Evolutionary conservation across 1,284 basidiomycete species (phyloP), one percentile per base, ranked within the genome.

Genomic region (Ceratobasidium papillatum): DNA sequence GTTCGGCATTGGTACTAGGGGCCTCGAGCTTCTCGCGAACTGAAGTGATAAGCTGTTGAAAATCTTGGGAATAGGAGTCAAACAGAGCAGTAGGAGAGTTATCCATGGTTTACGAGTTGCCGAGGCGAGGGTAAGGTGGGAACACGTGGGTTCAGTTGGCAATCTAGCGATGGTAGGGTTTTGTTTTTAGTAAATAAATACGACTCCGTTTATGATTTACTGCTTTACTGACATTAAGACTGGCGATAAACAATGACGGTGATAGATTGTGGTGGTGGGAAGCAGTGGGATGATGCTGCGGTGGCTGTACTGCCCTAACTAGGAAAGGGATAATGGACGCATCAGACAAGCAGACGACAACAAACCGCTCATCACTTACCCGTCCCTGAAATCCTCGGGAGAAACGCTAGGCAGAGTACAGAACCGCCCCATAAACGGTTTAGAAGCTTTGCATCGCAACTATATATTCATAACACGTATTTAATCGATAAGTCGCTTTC

Each of bases 31-130:
- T 92, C 68, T 87, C 86, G 69, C 85, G 85, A 74, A 94, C 89
- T 68, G 89, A 88, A 49, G 86, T 85, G 36, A 92, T 85, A 78
- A 93, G 89, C 79, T 92, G 89, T 77, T 88, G 85, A 80, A 94
- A 94, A 82, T 94, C 92, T 80, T 90, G 89, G 79, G 93, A 91
- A 78, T 94, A 94, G 17, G 90, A 91, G 78, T 94, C 91, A 79
- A 94, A 94, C 25, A 94, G 85, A 36, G 90, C 84, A 3, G 92
- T 92, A 14, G 93, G 92, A 7, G 92, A 91, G 79, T 85, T 89
- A 81, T 94, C 91, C 92, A 94, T 94, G n/a, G 38, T 49, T 51
- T 56, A 47, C 27, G 19, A 47, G 61, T 43, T 45, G 59, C 27
- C 41, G 41, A 45, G 32, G 41, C 38, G 30, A 27, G 22, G 12